phyloP scores from a whole-genome alignment of 805 yeast genomes.

The Debaryomyces tyrocola region DNA sequence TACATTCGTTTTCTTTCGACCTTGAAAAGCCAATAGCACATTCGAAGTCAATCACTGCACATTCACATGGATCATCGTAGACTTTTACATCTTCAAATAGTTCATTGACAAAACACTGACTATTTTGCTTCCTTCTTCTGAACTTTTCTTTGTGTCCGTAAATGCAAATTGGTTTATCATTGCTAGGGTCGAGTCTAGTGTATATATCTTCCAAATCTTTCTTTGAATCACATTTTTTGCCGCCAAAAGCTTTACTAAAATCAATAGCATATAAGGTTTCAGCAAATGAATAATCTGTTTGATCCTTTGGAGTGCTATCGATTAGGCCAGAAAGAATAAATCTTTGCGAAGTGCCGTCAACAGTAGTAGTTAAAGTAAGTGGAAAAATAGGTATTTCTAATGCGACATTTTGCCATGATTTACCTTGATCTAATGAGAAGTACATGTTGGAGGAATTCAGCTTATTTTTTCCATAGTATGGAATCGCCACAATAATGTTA shows the following conservation, averaged over 20 bases:
- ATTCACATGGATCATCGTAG: constrained; percentile 58
- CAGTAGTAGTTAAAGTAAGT: constrained; percentile 49
- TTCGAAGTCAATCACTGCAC: constrained; percentile 68
- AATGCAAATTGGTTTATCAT: constrained; percentile 50
- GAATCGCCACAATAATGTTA: constrained; percentile 65
- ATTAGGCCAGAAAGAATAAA: constrained; percentile 52
- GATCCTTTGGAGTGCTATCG: constrained; percentile 11
- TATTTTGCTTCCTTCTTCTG: constrained; percentile 60
- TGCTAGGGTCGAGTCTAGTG: constrained; percentile 43
- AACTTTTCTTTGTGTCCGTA: constrained; percentile 68
- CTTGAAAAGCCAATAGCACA: constrained; percentile 53
- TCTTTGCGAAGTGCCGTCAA: constrained; percentile 67
- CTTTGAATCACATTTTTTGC: constrained; percentile 36
- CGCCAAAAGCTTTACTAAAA: constrained; percentile 56
- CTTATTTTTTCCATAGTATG: constrained; percentile 29
- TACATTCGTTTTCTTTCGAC: constrained; percentile 47
- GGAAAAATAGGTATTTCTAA: constrained; percentile 47
- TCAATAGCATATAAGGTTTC: constrained; percentile 46
- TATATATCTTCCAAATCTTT: constrained; percentile 67
- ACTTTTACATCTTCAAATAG: constrained; percentile 47
- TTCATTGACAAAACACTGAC: constrained; percentile 60
- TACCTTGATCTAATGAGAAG: constrained; percentile 75
- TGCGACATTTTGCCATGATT: constrained; percentile 55
- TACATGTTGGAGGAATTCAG: constrained; percentile 30
- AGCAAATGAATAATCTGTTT: constrained; percentile 5